These are phyloP conservation scores for Neonectria magnoliae DNA, from an alignment of 2,329 filamentous ascomycete species.

Conservation along the genomic window DNA sequence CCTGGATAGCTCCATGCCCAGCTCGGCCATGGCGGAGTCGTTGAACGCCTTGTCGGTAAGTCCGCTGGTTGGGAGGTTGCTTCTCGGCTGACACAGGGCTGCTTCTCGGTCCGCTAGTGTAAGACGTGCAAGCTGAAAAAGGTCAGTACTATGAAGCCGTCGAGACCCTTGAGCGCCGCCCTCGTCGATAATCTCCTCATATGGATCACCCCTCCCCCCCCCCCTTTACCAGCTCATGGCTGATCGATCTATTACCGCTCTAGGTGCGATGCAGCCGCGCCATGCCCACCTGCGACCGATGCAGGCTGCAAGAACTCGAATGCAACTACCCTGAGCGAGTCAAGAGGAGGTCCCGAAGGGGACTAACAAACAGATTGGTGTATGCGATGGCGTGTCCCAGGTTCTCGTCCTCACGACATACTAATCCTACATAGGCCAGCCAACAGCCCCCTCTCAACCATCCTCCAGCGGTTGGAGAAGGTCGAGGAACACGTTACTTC, in stretches of 20 bases:
- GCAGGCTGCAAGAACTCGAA: conserved; percentile 38
- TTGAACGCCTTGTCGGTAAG: conserved; percentile 18
- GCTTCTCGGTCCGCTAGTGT: conserved; percentile 1
- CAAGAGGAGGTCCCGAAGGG: conserved; percentile 37
- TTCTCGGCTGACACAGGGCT: not conserved
- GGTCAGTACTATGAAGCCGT: not conserved
- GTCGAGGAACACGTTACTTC: conserved; percentile 37
- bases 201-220: not conserved
- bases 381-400: conserved; percentile 19
- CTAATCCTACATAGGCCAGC: conserved; percentile 16
- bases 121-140: conserved; percentile 16
- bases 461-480: conserved; percentile 44
- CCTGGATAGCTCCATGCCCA: conserved; percentile 1
- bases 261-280: conserved; percentile 44
- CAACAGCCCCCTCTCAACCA: conserved; percentile 35
- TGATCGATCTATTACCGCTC: not conserved
- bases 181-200: not conserved
- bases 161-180: not conserved
- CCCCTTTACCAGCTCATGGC: not conserved
- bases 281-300: conserved; percentile 42
- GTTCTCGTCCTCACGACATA: not conserved
- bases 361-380: conserved; percentile 23
- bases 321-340: conserved; percentile 42
- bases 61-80: not conserved
- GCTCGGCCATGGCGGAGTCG: not conserved